Base-by-base conservation (phyloP, 192 early-diverging fungal genomes). In the Chytriomyces sp. region DNA sequence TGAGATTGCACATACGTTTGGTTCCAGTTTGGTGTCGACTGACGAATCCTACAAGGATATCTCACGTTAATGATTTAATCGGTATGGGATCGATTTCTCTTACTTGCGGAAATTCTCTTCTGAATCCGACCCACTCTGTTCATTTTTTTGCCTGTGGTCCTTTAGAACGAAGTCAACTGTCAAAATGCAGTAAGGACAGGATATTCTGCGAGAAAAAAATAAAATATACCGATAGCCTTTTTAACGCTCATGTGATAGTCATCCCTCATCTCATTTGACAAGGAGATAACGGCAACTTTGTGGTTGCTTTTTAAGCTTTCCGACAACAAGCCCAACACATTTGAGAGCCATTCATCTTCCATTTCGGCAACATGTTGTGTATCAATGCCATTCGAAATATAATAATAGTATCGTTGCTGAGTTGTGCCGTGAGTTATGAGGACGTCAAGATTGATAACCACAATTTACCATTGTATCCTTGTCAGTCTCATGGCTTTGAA, bases 201-300 rank as follows among this genome's bases (percentile, higher is more conserved):
- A 36, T 22, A 26, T 53, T 38, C 33, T 26, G 19, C n/a, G 3
- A 60, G 41, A 2, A 14, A 44, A 17, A 32, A 72, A 22, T 17
- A 0, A 73, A 17, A 4, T 59, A 34, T 57, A 85, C 84, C 84
- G 60, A 89, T 89, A 5, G 87, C 87, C 69, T 87, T 89, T 59
- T 89, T 89, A 14, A 89, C 85, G 58, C 84, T 86, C 84, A 85
- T 88, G 55, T 87, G 82, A 70, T 89, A 89, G 61, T 89, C 87
- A 31, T 89, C 85, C 39, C 85, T 41, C 87, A 89, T 89, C 73
- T 89, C 87, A 22, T 69, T 77, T 10, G 81, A 81, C 14, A 89
- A 73, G 1, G 56, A 74, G 0, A 68, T 12, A 28, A 89, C 64
- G 25, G 71, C 78, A 17, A 12, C n/a, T 59, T 84, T 72, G 31